A percentile compares a stretch with the other conserved stretches of the same genome.
Evolutionary conservation across 179 eudicot species (phyloP).

Genomic region (Spinacia oleracea): DNA sequence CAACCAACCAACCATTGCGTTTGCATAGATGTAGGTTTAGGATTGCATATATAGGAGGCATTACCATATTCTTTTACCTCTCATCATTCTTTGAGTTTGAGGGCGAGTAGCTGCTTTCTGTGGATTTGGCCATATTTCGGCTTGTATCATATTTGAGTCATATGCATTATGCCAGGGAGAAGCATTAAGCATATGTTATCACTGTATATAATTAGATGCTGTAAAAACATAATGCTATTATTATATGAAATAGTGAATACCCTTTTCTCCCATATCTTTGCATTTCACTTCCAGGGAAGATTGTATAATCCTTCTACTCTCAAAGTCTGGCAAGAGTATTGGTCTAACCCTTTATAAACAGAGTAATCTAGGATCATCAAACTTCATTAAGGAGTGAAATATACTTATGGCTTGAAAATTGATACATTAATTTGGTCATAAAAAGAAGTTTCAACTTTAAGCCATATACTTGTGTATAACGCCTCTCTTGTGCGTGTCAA

Average conservation of each 20-base stretch:
- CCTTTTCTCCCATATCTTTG: conserved; percentile 1
- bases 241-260: neutral
- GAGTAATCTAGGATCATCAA: no score
- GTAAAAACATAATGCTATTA: neutral
- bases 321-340: no score
- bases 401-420: no score
- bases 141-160: conserved; percentile 4
- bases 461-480: neutral
- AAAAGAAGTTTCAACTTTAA: neutral
- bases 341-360: no score
- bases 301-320: no score
- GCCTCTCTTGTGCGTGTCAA: neutral
- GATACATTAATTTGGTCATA: no score
- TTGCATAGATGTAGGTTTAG: conserved; percentile 24
- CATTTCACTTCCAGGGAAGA: neutral
- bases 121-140: conserved; percentile 11
- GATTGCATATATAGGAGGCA: conserved; percentile 29
- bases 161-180: neutral
- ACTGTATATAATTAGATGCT: conserved; percentile 30
- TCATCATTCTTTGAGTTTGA: neutral
- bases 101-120: conserved; percentile 15
- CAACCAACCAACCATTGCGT: neutral
- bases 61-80: conserved; percentile 31
- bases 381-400: no score
- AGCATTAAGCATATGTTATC: neutral